Evolutionary conservation across 805 yeast genomes (phyloP), one percentile per base, ranked within the genome.

Genomic region (Maudiozyma turicensis): DNA sequence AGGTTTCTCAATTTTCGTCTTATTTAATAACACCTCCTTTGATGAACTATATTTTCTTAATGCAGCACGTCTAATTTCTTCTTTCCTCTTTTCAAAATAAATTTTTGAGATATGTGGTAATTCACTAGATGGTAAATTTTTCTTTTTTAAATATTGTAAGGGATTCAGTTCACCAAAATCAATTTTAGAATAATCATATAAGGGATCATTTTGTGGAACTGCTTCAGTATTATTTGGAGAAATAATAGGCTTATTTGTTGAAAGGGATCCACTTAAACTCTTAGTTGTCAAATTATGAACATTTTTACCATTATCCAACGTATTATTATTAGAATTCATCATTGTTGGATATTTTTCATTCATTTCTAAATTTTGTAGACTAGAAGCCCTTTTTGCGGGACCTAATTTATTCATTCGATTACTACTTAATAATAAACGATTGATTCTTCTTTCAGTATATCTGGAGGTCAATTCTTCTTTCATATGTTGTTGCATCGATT

Each of bases 81-180:
- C 58, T 46, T 61, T 68, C 49, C 70, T 72, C 48, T 61, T 67
- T 47, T 69, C 70, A 47, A 70, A 64, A 51, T 65, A 71, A 8
- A 61, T 40, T 46, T 66, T 66, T 9, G 70, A 65, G 8, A 70
- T 60, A 37, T 52, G 58, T 15, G 73, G 71, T 43, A 70, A 56
- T 34, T 70, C 74, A 26, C 54, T 53, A 2, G 71, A 56, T 2
- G 73, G 70, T 11, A 70, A 50, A 40, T 66, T 64, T 49, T 69
- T 58, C 53, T 64, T 63, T 49, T 63, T 68, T 20, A 67, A 54
- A 51, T 68, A 71, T 52, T 70, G 72, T 39, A 68, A 67, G 8
- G 74, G 74, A 50, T 70, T 71, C 47, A 70, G 53, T 6, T 67
- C 68, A 43, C 68, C 70, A 55, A 70, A 68, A 20, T 69, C 68